Evolutionary conservation across 805 yeast species (phyloP).

Genomic region (Lachancea quebecensis): DNA sequence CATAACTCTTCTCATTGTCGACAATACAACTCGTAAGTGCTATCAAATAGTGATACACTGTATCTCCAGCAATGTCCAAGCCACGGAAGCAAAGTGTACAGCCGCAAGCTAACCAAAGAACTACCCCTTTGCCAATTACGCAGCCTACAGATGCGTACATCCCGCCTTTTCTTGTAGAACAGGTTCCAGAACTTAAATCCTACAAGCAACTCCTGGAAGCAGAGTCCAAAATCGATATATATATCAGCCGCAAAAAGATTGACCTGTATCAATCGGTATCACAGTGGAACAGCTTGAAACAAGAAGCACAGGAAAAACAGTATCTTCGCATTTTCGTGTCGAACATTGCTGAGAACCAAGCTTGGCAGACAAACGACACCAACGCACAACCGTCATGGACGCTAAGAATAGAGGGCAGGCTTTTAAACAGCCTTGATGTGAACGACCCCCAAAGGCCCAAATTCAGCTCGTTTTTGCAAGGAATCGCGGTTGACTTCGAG

Average conservation of each 20-base stretch:
- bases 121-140: conserved; percentile 25
- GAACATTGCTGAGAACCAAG: conserved; percentile 77
- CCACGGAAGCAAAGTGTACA: conserved; percentile 1
- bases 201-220: conserved; percentile 69
- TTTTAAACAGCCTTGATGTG: conserved; percentile 46
- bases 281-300: conserved; percentile 38
- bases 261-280: conserved; percentile 71
- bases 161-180: conserved; percentile 38
- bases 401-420: conserved; percentile 78
- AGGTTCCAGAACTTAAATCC: conserved; percentile 63
- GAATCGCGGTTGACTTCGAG: conserved; percentile 71
- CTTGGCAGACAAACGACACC: conserved; percentile 57
- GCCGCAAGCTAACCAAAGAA: conserved; percentile 14
- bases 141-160: conserved; percentile 50
- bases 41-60: too few species aligned
- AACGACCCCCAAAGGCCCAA: conserved; percentile 47
- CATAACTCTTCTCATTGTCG: too few species aligned
- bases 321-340: conserved; percentile 77
- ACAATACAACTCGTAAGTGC: too few species aligned
- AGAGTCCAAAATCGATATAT: conserved; percentile 76
- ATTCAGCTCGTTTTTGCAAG: conserved; percentile 75
- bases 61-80: conserved; percentile 1
- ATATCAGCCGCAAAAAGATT: conserved; percentile 72
- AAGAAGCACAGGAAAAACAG: conserved; percentile 41
- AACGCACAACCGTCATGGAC: conserved; percentile 62